Base-by-base conservation (phyloP, 306 rosid species). In the Chamaecrista fasciculata region DNA sequence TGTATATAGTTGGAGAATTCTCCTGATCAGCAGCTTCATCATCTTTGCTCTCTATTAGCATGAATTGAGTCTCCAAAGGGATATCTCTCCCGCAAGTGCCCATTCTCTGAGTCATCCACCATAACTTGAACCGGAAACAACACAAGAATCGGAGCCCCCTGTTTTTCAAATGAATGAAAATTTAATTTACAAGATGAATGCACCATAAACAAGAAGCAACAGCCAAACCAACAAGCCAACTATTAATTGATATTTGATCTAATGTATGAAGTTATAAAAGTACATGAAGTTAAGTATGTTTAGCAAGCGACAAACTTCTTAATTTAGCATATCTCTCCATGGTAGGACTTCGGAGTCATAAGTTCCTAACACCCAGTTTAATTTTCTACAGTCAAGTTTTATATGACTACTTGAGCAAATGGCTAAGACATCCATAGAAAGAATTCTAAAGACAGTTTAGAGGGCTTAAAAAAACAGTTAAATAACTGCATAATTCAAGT, bases 21-120 rank as follows among this genome's bases (percentile, higher is more conserved):
- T 77, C 85, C 6, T 40, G 76, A 16, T 80, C 87, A 33, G 44
- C 10, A 14, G 42, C 84, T 31, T 12, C 66, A 0, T 15, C 26
- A 60, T 70, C 82, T 79, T 88, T 79, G 82, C 86, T 87, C 82
- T 95, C 99, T 58, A 95, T 84, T 2, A 95, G 90, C 89, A 95
- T 74, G 83, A 91, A 95, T 28, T 95, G 99, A 10, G 99, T 95
- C 87, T 95, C 99, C 40, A 95, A 61, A 47, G 99, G 99, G 65
- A 95, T 79, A 66, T 95, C 99, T 75, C 69, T 84, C 50, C 96
- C 99, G 77, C 83, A 84, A 16, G 83, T 84, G 67, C 99, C 99
- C 95, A 89, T 91, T 66, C 95, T 91, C 46, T 95, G 99, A n/a
- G 99, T 91, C 99, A 94, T 94, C 99, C 99, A 94, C 99, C 99